phyloP scores from a whole-genome alignment of 192 early-diverging fungal species.

The Coemansia furcata region DNA sequence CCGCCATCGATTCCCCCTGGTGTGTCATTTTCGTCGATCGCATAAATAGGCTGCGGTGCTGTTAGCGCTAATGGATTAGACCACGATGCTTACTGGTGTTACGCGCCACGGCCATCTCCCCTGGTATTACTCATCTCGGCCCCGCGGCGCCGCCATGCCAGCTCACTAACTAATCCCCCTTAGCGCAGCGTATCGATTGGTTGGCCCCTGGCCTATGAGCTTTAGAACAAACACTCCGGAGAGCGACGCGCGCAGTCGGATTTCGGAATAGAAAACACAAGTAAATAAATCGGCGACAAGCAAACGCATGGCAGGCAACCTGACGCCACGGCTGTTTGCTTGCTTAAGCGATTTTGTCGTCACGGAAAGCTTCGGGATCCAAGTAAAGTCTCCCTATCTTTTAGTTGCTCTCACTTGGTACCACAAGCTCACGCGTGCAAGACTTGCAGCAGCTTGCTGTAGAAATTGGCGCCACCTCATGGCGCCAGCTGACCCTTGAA shows the following conservation, averaged over 20 bases:
- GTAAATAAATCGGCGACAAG: not conserved
- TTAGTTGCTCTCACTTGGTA: not conserved
- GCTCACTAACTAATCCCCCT: not conserved
- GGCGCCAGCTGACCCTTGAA: not conserved
- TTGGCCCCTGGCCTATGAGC: not conserved
- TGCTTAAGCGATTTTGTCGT: not conserved
- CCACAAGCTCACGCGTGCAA: not conserved
- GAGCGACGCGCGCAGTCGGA: not conserved
- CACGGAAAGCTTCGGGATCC: not conserved
- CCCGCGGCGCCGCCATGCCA: not conserved
- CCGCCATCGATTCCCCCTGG: not conserved
- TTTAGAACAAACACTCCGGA: not conserved
- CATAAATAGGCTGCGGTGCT: not conserved
- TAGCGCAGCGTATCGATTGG: not conserved
- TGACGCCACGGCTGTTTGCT: not conserved
- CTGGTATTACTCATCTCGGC: slow-evolving; percentile 1
- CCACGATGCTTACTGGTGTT: not conserved
- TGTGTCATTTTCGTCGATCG: not conserved
- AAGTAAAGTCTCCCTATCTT: not conserved
- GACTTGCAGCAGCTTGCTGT: not conserved
- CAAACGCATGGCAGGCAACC: not conserved
- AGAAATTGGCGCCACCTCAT: slow-evolving; percentile 2
- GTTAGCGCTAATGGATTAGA: not conserved
- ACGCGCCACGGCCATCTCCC: not conserved
- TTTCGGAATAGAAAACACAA: not conserved